Percentiles rank a stretch among this genome's conserved stretches.
These are phyloP conservation scores for Paecilomyces variotii DNA, from an alignment of 2,329 filamentous ascomycete genomes.

Conservation along the genomic window DNA sequence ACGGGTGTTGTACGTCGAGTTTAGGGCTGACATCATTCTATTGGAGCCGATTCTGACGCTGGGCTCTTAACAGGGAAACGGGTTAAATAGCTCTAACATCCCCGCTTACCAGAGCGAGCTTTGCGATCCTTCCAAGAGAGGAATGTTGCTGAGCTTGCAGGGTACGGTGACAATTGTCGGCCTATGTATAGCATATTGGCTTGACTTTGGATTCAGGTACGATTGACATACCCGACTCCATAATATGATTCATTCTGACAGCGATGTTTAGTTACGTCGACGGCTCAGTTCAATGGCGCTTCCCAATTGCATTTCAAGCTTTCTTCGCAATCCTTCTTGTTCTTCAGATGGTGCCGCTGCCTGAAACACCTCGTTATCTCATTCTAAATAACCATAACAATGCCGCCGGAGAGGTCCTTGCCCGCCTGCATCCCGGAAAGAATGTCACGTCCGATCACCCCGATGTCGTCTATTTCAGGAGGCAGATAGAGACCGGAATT, in stretches of 20 bases:
- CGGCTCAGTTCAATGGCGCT: conserved; percentile 33
- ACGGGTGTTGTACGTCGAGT: conserved; percentile 33
- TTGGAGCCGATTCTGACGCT: conserved; percentile 23
- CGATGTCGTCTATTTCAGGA: conserved; percentile 23
- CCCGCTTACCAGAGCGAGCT: conserved; percentile 26
- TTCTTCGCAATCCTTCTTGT: conserved; percentile 33
- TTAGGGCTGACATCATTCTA: background rate
- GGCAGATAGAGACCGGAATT: conserved; percentile 31
- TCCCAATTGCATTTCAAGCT: conserved; percentile 37
- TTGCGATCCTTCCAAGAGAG: conserved; percentile 16
- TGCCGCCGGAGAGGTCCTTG: conserved; percentile 21
- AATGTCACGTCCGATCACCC: conserved; percentile 19
- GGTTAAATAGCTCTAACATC: conserved; percentile 28
- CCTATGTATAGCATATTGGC: conserved; percentile 43
- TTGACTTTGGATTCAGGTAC: conserved; percentile 31
- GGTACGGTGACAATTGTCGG: conserved; percentile 29
- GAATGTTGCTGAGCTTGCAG: conserved; percentile 17
- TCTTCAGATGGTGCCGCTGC: conserved; percentile 26
- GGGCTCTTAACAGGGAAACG: conserved; percentile 39
- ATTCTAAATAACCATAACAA: conserved; percentile 23
- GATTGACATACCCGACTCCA: background rate
- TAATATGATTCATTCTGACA: no score
- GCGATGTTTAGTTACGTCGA: conserved; percentile 20
- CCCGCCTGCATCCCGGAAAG: conserved; percentile 14
- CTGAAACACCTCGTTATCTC: conserved; percentile 32